Conservation (phyloP, 371 early-diverging fungal species). For the Choanephora cucurbitarum region DNA sequence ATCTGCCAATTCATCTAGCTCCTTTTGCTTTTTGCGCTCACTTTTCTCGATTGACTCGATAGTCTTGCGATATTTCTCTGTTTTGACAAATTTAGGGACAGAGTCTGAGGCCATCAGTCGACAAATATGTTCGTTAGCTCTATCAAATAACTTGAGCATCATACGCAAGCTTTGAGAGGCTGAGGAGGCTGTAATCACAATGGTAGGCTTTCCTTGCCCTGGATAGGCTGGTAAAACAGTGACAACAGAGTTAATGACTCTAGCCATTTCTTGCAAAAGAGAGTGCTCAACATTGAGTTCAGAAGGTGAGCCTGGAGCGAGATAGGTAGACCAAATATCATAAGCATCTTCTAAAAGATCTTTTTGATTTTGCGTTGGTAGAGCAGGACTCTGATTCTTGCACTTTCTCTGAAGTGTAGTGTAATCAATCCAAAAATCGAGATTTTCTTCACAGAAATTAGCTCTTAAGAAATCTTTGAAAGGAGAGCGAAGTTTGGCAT, state of each 20-base stretch:
- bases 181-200: conserved; percentile 43
- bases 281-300: conserved; percentile 65
- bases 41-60: conserved; percentile 24
- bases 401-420: conserved; percentile 40
- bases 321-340: conserved; percentile 63
- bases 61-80: conserved; percentile 58
- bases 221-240: conserved; percentile 38
- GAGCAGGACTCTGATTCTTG: conserved; percentile 39
- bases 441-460: conserved; percentile 75
- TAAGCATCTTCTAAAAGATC: conserved; percentile 61
- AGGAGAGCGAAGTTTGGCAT: conserved; percentile 56
- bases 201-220: conserved; percentile 34
- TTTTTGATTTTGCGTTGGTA: conserved; percentile 34
- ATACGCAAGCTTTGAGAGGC: conserved; percentile 43
- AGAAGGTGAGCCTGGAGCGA: conserved; percentile 53
- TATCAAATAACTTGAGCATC: conserved; percentile 62
- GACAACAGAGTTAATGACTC: conserved; percentile 47
- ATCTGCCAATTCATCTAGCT: conserved; percentile 11
- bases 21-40: conserved; percentile 28
- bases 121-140: conserved; percentile 72
- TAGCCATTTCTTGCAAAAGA: conserved; percentile 48
- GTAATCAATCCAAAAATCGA: conserved; percentile 69
- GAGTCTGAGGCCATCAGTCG: conserved; percentile 78
- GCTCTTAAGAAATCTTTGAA: conserved; percentile 68
- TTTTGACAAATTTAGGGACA: conserved; percentile 77